Conservation (phyloP, 73 alveolate species). For the Diophrys appendiculata region DNA sequence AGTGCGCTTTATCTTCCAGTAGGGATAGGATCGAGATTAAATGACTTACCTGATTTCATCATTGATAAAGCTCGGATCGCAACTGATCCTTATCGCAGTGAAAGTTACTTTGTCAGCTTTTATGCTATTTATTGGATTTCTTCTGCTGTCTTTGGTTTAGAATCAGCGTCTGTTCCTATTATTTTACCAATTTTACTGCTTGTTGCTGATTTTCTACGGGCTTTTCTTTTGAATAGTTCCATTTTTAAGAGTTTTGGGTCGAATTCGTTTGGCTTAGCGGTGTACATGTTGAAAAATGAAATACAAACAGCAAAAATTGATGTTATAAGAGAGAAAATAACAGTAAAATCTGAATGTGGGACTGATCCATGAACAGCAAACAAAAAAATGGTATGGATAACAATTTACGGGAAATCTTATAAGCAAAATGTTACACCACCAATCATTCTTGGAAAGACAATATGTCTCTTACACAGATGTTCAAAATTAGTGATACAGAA, state of each 20-base stretch:
- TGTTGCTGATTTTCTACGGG: too few species aligned
- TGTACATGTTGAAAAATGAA: background rate
- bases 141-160: too few species aligned
- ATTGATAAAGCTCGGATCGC: too few species aligned
- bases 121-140: too few species aligned
- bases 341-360: background rate
- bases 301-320: constrained; percentile 1
- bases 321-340: background rate
- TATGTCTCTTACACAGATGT: background rate
- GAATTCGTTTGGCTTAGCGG: background rate
- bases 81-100: too few species aligned
- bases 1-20: too few species aligned
- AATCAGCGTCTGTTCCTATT: too few species aligned
- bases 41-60: too few species aligned
- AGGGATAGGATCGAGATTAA: too few species aligned
- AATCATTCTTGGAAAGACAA: background rate
- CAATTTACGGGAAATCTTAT: background rate
- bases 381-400: background rate
- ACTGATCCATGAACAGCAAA: background rate
- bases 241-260: constrained; percentile 14
- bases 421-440: background rate
- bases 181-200: too few species aligned
- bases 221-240: constrained; percentile 14
- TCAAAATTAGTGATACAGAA: background rate
- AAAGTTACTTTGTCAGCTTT: too few species aligned